Percentiles rank a stretch among this genome's conserved stretches.
These are phyloP conservation scores for Catunica adiposa DNA, from an alignment of 2,329 filamentous ascomycete species.

Conservation along the genomic window DNA sequence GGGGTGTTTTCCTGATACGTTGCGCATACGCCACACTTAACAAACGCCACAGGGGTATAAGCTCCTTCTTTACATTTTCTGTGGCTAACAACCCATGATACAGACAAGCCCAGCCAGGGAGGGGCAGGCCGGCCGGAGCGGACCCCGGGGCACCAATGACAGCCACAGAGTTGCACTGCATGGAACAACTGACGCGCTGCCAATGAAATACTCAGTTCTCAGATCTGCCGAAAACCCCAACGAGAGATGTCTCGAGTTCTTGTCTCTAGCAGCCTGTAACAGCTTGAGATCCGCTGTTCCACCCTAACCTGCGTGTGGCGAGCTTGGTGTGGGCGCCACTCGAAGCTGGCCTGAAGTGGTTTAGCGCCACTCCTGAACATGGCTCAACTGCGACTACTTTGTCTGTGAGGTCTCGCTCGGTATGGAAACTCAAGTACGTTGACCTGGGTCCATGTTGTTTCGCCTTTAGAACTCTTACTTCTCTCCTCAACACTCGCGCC, in stretches of 20 bases:
- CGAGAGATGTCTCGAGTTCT: not conserved
- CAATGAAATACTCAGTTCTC: no score
- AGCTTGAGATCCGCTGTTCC: not conserved
- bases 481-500: not conserved
- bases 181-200: no score
- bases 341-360: conserved; percentile 1
- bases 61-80: not conserved
- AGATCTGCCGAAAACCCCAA: not conserved
- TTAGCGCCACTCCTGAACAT: conserved; percentile 12
- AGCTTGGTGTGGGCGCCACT: conserved; percentile 8
- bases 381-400: not conserved
- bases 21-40: not conserved
- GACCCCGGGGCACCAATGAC: no score
- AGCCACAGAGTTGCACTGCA: no score
- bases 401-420: not conserved
- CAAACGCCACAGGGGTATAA: conserved; percentile 1
- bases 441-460: conserved; percentile 4
- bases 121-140: no score
- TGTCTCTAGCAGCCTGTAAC: not conserved
- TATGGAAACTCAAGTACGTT: not conserved
- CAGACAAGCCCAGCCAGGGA: not conserved
- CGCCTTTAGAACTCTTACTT: conserved; percentile 1
- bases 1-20: no score
- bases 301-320: not conserved
- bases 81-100: not conserved